Evolutionary conservation across 306 rosid genomes (phyloP).

Genomic region (Prinsepia uniflora): DNA sequence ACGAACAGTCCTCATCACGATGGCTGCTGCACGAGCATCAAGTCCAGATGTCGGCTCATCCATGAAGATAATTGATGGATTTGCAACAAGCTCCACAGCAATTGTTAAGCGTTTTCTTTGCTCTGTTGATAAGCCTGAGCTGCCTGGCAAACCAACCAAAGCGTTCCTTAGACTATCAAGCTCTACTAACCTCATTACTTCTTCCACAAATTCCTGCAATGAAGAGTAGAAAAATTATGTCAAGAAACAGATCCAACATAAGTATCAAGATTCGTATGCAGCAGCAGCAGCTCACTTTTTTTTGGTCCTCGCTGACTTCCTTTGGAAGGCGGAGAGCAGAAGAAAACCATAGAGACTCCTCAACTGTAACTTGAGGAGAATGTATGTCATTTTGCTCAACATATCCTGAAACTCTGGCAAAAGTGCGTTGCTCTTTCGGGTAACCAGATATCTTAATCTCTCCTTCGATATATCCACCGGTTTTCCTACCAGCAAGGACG

Average conservation of each 20-base stretch:
- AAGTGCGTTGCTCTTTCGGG: constrained; percentile 69
- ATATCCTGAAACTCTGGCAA: constrained; percentile 86
- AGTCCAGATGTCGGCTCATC: constrained; percentile 97
- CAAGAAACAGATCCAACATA: constrained; percentile 7
- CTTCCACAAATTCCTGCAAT: constrained; percentile 79
- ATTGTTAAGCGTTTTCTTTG: constrained; percentile 86
- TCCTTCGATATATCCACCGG: constrained; percentile 89
- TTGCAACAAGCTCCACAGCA: constrained; percentile 92
- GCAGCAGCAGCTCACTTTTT: constrained; percentile 45
- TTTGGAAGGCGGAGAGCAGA: constrained; percentile 81
- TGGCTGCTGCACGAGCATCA: constrained; percentile 93
- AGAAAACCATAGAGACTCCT: constrained; percentile 81
- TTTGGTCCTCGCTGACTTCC: constrained; percentile 56
- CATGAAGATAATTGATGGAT: constrained; percentile 92
- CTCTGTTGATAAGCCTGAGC: constrained; percentile 82
- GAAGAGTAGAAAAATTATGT: constrained; percentile 15
- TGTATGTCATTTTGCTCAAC: constrained; percentile 95
- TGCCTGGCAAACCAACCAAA: constrained; percentile 88
- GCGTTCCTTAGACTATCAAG: constrained; percentile 67
- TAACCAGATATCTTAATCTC: constrained; percentile 75
- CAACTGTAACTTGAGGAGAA: constrained; percentile 89
- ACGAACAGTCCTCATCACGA: constrained; percentile 85
- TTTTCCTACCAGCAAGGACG: constrained; percentile 92
- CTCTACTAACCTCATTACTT: constrained; percentile 80
- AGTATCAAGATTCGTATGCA: neutral